Base-by-base conservation (phyloP, 1,284 basidiomycete genomes). In the Athelia sp. region DNA sequence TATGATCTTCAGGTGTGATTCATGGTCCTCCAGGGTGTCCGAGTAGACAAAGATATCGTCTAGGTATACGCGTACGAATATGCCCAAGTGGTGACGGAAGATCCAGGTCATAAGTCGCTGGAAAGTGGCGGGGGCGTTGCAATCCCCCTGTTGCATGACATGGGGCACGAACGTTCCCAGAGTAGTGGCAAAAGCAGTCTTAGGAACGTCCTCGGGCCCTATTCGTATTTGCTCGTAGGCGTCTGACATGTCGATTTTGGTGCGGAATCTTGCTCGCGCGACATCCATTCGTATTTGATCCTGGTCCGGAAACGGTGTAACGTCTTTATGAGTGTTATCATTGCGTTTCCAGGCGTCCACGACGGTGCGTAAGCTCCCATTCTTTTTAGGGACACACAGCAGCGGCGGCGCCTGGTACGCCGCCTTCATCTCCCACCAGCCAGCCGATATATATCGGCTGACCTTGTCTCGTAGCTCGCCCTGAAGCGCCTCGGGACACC, bases 261-360 rank as follows among this genome's bases (percentile, higher is more conserved):
- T 58, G 1, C 59, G 22, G 43, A 61, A 62, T 35, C 54, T 56
- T 10, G 57, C 58, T 19, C 52, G 34, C 0, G 62, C 58, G 2
- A 70, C 62, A 43, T 66, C 61, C 34, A 59, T 50, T 0, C 62
- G 48, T 4, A 73, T 71, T 0, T 58, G 47, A 11, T 70, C 64
- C 22, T 68, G 66, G 46, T 70, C 67, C 1, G 69, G 70, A 45
- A 73, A 52, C 2, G 68, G 72, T 0, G 66, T 69, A 0, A 69
- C 59, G 46, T 64, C 48, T 43, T 73, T 70, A 0, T 63, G 21
- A 0, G 67, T 72, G 48, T 73, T 73, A 0, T 65, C 57, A 46
- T 73, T 72, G 0, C 59, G 46, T 38, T 68, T 57, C 1, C 62
- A 53, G 2, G 57, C 57, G 46, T 71, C 67, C 3, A 71, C 52